Evolutionary conservation across 441 rosid genomes (phyloP), one percentile per base, ranked within the genome.

Genomic region (Hypseocharis bilobata): DNA sequence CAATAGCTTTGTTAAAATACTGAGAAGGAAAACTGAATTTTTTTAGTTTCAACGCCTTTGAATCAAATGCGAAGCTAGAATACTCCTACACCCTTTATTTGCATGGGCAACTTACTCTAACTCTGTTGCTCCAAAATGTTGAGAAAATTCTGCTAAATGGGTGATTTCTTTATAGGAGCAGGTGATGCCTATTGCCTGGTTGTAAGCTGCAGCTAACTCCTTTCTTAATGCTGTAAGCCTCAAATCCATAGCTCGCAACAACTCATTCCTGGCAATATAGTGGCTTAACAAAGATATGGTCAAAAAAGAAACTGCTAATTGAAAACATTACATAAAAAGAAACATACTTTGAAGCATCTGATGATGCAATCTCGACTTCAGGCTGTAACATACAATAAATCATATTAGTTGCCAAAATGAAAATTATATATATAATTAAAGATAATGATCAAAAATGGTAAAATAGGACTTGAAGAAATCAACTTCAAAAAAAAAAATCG

Each of bases 281-380:
- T 10, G 60, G 47, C 22, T 73, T 65, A 70, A 68, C 28, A 61
- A 32, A 20, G 17, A 57, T 55, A 59, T 44, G 66, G 25, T 64
- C 61, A 70, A 66, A 56, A 47, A 28, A 32, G 28, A 67, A 65
- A 69, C 42, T 22, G 57, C 28, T 45, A 42, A 49, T 47, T 34
- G 27, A 47, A 66, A 34, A 59, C 30, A 29, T n/a, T 77, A 52
- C 47, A 59, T 38, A 55, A 4, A 54, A 22, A 36, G 42, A 49
- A 65, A 76, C 77, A 49, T 76, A 86, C 92, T 82, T 84, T 45
- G 92, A 80, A 70, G 82, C 49, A 66, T 80, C 88, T 17, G 84
- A 76, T 52, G 80, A 63, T 55, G 75, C 80, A 68, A 40, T 62
- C 6, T 76, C 74, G 34, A 42, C 72, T 38, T 80, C 81, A 60